These are phyloP conservation scores for Gamsiella multidivaricata DNA, from an alignment of 192 early-diverging fungal species.

Conservation along the genomic window DNA sequence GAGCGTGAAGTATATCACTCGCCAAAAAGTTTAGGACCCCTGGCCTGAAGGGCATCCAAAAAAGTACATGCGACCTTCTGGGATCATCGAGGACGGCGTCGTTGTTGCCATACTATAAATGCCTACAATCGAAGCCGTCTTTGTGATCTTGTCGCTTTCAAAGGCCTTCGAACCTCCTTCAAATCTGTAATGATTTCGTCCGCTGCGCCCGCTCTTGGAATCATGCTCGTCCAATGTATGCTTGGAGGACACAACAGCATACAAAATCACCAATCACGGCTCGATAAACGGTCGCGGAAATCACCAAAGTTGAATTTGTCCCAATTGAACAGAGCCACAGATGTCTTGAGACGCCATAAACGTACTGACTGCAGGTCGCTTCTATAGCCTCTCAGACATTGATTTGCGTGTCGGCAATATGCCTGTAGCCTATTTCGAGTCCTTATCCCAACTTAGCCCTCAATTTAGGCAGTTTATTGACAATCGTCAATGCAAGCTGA, in stretches of 20 bases:
- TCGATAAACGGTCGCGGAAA: conserved; percentile 83
- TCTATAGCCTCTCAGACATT: conserved; percentile 71
- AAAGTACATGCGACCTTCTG: conserved; percentile 89
- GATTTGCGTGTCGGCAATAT: conserved; percentile 76
- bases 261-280: conserved; percentile 87
- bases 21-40: too few relatives aligned
- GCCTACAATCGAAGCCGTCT: conserved; percentile 81
- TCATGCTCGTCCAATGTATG: conserved; percentile 90
- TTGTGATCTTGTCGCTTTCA: conserved; percentile 73
- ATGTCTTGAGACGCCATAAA: conserved; percentile 83
- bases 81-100: conserved; percentile 87
- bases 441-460: too few relatives aligned
- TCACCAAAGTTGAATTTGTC: conserved; percentile 83
- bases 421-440: too few relatives aligned
- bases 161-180: conserved; percentile 73
- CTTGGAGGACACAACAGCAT: conserved; percentile 88
- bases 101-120: conserved; percentile 93
- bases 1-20: too few relatives aligned
- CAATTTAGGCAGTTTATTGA: too few relatives aligned
- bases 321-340: conserved; percentile 87
- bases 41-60: conserved; percentile 81
- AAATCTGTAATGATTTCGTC: conserved; percentile 83
- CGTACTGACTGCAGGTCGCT: conserved; percentile 69
- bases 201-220: conserved; percentile 76
- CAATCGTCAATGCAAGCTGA: too few relatives aligned